Evolutionary conservation across 768 basidiomycete genomes (phyloP).

Genomic region (Termitomyces sp.): DNA sequence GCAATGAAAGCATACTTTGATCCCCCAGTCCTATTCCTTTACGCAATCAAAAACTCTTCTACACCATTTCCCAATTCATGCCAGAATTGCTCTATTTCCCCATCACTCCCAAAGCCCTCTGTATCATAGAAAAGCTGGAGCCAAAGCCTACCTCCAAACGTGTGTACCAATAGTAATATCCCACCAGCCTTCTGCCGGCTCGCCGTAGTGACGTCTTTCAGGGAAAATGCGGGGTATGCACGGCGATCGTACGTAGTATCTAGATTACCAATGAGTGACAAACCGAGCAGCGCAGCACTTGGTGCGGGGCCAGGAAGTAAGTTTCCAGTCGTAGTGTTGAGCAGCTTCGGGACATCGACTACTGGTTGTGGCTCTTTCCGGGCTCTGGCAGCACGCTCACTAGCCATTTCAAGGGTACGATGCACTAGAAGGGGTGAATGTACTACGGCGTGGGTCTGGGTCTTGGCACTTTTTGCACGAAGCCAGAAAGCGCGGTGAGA

Average conservation of each 20-base stretch:
- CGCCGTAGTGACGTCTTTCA: conserved; percentile 64
- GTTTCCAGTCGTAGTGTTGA: conserved; percentile 8
- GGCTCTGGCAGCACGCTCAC: conserved; percentile 39
- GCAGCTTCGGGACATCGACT: background rate
- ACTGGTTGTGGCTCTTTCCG: conserved; percentile 9
- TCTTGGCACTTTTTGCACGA: conserved; percentile 50
- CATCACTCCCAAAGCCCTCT: conserved; percentile 24
- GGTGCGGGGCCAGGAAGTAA: conserved; percentile 21
- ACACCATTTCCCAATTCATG: conserved; percentile 21
- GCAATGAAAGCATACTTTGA: no score
- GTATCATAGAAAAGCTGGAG: conserved; percentile 34
- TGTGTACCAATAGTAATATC: conserved; percentile 60
- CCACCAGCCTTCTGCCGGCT: conserved; percentile 60
- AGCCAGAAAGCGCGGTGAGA: conserved; percentile 50
- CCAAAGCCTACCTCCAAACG: conserved; percentile 58
- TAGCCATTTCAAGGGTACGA: conserved; percentile 48
- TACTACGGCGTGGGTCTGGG: conserved; percentile 46
- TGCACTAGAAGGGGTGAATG: conserved; percentile 48
- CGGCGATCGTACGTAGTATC: conserved; percentile 60
- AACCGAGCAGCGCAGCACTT: conserved; percentile 43
- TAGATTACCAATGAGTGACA: conserved; percentile 68
- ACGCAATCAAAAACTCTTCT: conserved; percentile 11
- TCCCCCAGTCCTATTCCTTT: background rate
- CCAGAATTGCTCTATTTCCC: conserved; percentile 27
- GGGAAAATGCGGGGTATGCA: conserved; percentile 38